phyloP scores from a whole-genome alignment of 306 rosid species.

The Hippophae tibetana region DNA sequence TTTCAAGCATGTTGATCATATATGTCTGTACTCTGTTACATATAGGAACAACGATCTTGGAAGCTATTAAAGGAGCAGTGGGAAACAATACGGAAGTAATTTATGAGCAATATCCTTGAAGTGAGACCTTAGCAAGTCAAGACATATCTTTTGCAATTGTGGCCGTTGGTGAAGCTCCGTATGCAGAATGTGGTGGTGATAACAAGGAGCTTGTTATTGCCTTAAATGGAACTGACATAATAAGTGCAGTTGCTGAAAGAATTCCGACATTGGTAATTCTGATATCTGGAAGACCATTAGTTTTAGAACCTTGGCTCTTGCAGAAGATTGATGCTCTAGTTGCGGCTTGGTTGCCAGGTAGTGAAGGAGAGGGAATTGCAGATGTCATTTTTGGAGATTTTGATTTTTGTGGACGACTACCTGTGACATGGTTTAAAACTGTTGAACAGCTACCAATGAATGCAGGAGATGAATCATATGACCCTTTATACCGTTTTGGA shows the following conservation, averaged over 20 bases:
- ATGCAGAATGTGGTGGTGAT: conserved; percentile 65
- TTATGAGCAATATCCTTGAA: conserved; percentile 42
- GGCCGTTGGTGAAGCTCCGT: conserved; percentile 73
- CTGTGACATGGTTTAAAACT: conserved; percentile 52
- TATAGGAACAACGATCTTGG: conserved; percentile 74
- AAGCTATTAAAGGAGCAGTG: conserved; percentile 57
- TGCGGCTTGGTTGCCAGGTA: conserved; percentile 83
- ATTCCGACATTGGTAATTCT: conserved; percentile 61
- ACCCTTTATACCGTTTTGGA: conserved; percentile 56
- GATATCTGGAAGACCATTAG: conserved; percentile 60
- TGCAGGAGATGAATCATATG: conserved; percentile 19
- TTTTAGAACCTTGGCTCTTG: conserved; percentile 43
- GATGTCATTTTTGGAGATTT: conserved; percentile 57
- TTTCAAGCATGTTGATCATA: background rate
- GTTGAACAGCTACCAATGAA: conserved; percentile 28
- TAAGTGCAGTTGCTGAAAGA: conserved; percentile 39
- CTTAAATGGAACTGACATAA: conserved; percentile 29
- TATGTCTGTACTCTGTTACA: conserved; percentile 1
- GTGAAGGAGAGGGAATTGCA: conserved; percentile 59
- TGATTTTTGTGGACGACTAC: conserved; percentile 56
- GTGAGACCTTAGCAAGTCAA: conserved; percentile 31
- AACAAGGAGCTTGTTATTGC: conserved; percentile 41
- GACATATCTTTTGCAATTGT: conserved; percentile 69
- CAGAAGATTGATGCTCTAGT: conserved; percentile 48
- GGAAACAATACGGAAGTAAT: conserved; percentile 54